A percentile compares a stretch with the other conserved stretches of the same genome.
Evolutionary conservation across 2,329 filamentous ascomycete species (phyloP).

Genomic region (Colletotrichum siamense): DNA sequence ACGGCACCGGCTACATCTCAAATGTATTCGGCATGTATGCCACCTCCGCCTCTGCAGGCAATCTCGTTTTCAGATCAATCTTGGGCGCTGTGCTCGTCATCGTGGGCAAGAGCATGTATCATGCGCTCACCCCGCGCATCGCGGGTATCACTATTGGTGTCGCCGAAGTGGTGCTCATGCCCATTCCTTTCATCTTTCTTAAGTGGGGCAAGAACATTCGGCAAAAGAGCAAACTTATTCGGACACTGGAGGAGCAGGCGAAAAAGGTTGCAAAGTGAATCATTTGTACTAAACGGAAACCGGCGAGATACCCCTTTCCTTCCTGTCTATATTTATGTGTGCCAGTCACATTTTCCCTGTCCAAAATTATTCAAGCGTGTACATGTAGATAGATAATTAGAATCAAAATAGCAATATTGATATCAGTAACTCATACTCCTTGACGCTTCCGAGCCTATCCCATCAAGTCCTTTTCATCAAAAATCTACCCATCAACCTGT

Average conservation of each 20-base stretch:
- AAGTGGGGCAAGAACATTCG: conserved; percentile 29
- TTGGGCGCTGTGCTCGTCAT: conserved; percentile 66
- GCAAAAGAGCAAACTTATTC: conserved; percentile 20
- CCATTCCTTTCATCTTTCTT: conserved; percentile 69
- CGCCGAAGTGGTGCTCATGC: conserved; percentile 56
- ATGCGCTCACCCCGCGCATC: conserved; percentile 63
- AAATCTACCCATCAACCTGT: neutral
- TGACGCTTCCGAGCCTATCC: neutral
- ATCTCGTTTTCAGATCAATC: conserved; percentile 63
- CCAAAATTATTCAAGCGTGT: neutral
- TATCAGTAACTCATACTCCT: neutral
- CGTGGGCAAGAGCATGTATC: conserved; percentile 64
- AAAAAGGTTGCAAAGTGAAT: conserved; percentile 7
- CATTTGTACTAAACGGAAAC: neutral
- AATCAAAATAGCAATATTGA: neutral
- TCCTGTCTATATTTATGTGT: conserved; percentile 1
- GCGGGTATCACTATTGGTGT: conserved; percentile 49
- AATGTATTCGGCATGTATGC: conserved; percentile 70
- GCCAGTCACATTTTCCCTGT: neutral
- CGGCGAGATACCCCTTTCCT: conserved; percentile 16
- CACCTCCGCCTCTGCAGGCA: conserved; percentile 67
- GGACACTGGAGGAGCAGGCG: conserved; percentile 17
- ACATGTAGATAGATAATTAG: neutral
- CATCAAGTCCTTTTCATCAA: neutral
- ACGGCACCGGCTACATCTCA: conserved; percentile 67